Base-by-base conservation (phyloP, 2,329 filamentous ascomycete genomes). In the Ascochyta pisi region DNA sequence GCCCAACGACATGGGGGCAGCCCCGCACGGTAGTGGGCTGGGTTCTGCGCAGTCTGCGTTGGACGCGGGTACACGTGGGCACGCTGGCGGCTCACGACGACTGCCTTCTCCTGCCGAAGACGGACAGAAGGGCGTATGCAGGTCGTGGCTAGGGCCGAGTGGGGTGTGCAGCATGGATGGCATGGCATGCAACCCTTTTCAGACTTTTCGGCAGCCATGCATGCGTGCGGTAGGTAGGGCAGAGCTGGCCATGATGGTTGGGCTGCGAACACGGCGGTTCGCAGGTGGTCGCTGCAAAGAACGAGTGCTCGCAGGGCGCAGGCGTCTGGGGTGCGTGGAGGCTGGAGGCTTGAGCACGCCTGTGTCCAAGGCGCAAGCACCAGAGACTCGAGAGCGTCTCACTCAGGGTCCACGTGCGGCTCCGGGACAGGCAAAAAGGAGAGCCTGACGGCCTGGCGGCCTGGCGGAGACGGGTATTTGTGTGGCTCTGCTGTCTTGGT, bases 201-300 rank as follows among this genome's bases (percentile, higher is more conserved):
- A 53, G 45, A 27, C 35, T 48, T 48, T 52, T 56, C 48, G 68
- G 64, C 70, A 64, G 65, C 61, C 45, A 60, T 62, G 60, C 19
- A 19, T 19, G 19, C 19, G 19, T 19, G 19, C 60, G 48, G 49
- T 38, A 22, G 42, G 37, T 26, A 51, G 53, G 44, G 50, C 50
- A 54, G 38, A 16, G 33, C 19, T 19, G 19, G 15, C 9, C 29
- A 31, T 34, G 47, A 42, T 50, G n/a, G 50, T 58, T 47, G 58
- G 37, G 58, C 64, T 63, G 64, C 58, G 65, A 65, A 67, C 63
- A 34, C 45, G 6, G 34, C 22, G 22, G 66, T 66, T 66, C 60
- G 63, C 66, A 66, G 62, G 41, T 43, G 55, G 39, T 45, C 43
- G 51, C 43, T 37, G 57, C 58, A 51, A 43, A 51, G 8, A 15